Percentiles rank a stretch among this genome's conserved stretches.
phyloP scores from a whole-genome alignment of 768 basidiomycete species.

The Boletus pseudo-olivaceus region DNA sequence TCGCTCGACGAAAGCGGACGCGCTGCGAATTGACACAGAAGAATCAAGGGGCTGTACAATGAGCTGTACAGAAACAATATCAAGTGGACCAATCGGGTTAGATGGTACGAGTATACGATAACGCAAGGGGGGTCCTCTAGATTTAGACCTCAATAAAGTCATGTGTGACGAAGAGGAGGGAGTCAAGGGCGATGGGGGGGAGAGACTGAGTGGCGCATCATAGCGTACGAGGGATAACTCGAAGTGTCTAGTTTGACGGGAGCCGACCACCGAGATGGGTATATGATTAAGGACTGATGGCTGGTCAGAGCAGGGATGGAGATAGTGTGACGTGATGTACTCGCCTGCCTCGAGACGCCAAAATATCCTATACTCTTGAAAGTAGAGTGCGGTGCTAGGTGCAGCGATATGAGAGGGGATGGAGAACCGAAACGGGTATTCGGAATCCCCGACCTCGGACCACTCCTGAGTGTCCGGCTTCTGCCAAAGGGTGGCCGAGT shows the following conservation, averaged over 20 bases:
- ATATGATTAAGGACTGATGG: slow-evolving; percentile 62
- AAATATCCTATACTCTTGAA: slow-evolving; percentile 73
- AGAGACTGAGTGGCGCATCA: slow-evolving; percentile 48
- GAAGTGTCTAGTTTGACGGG: slow-evolving; percentile 63
- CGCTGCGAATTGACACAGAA: slow-evolving; percentile 56
- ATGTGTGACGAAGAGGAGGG: slow-evolving; percentile 36
- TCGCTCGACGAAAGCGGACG: slow-evolving; percentile 65
- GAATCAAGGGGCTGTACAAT: slow-evolving; percentile 58
- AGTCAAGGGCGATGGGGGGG: slow-evolving; percentile 35
- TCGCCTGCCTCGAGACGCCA: slow-evolving; percentile 83
- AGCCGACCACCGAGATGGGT: slow-evolving; percentile 63
- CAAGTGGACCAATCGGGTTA: slow-evolving; percentile 64
- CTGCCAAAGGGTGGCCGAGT: slow-evolving; percentile 64
- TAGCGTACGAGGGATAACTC: slow-evolving; percentile 73
- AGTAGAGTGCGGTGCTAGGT: slow-evolving; percentile 62
- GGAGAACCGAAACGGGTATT: slow-evolving; percentile 68
- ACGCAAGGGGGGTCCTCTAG: slow-evolving; percentile 54
- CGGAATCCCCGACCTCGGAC: slow-evolving; percentile 59
- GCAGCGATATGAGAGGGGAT: slow-evolving; percentile 61
- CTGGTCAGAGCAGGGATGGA: slow-evolving; percentile 17
- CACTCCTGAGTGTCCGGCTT: slow-evolving; percentile 56
- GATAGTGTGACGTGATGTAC: slow-evolving; percentile 25
- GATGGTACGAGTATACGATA: slow-evolving; percentile 57
- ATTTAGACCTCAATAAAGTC: slow-evolving; percentile 46
- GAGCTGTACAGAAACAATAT: slow-evolving; percentile 65